These are phyloP conservation scores for Trametes elegans DNA, from an alignment of 768 basidiomycete species.

Conservation along the genomic window DNA sequence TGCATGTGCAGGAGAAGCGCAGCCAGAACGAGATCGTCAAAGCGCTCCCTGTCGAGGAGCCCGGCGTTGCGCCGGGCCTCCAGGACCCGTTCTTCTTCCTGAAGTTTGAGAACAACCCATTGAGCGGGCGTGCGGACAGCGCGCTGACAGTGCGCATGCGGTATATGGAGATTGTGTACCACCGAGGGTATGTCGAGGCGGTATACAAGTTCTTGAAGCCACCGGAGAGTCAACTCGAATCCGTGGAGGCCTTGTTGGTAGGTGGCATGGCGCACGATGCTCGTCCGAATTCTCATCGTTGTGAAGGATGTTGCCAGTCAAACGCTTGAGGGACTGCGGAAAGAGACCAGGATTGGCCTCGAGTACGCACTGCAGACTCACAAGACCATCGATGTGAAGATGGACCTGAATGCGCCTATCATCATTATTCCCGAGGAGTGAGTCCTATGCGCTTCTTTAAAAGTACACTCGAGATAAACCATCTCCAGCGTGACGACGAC, in stretches of 20 bases:
- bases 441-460: too few species aligned
- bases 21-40: conserved; percentile 24
- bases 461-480: too few species aligned
- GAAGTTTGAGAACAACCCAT: conserved; percentile 88
- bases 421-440: conserved; percentile 97
- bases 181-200: conserved; percentile 89
- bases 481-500: conserved; percentile 80
- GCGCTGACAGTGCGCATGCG: conserved; percentile 87
- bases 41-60: conserved; percentile 16
- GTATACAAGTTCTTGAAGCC: conserved; percentile 91
- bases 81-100: conserved; percentile 80
- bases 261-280: conserved; percentile 25
- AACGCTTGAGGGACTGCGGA: conserved; percentile 88
- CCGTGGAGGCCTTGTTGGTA: conserved; percentile 89
- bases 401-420: conserved; percentile 95
- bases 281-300: background rate
- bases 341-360: conserved; percentile 90
- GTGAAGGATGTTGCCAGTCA: conserved; percentile 83
- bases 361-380: conserved; percentile 92
- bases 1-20: conserved; percentile 63
- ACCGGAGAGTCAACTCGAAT: conserved; percentile 91
- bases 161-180: conserved; percentile 96
- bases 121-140: conserved; percentile 89
- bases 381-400: conserved; percentile 93
- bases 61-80: conserved; percentile 15